Percentiles rank a stretch among this genome's conserved stretches.
Evolutionary conservation across 345 rosid genomes (phyloP).

Genomic region (Brassica incana): DNA sequence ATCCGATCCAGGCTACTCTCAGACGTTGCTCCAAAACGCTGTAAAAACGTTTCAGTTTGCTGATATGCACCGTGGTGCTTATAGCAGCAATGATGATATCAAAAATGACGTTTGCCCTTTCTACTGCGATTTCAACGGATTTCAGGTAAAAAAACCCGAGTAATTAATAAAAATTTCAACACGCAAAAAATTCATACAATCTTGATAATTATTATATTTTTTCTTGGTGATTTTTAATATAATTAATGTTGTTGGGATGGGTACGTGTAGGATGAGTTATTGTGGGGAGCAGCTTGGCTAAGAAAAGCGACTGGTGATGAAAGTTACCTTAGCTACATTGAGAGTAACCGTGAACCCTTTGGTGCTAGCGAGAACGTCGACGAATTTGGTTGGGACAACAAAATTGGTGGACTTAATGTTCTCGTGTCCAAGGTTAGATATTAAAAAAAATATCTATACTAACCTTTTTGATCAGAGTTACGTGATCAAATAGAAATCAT

Average conservation of each 20-base stretch:
- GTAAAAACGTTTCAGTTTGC: slow-evolving; percentile 63
- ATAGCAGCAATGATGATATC: slow-evolving; percentile 72
- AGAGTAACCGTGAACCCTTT: slow-evolving; percentile 75
- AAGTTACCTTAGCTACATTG: slow-evolving; percentile 62
- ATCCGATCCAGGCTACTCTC: slow-evolving; percentile 77
- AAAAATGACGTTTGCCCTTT: slow-evolving; percentile 85
- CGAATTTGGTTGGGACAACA: slow-evolving; percentile 98
- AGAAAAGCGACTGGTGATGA: slow-evolving; percentile 71
- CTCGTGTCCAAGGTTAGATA: slow-evolving; percentile 78
- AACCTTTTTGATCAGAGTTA: background rate
- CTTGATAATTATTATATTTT: background rate
- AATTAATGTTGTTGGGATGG: background rate
- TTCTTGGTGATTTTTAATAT: background rate
- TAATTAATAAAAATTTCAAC: background rate
- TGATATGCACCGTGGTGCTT: slow-evolving; percentile 83
- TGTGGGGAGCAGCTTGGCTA: slow-evolving; percentile 99
- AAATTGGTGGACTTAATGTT: slow-evolving; percentile 91
- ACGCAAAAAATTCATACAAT: background rate
- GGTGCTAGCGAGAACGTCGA: slow-evolving; percentile 91
- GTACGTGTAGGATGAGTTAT: slow-evolving; percentile 74
- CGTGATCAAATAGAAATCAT: background rate
- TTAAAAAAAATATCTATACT: background rate
- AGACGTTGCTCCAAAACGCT: slow-evolving; percentile 67
- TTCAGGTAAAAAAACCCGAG: slow-evolving; percentile 50
- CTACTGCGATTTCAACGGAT: slow-evolving; percentile 83